These are phyloP conservation scores for Nicotiana obtusifolia DNA, from an alignment of 257 asterid species.

Conservation along the genomic window DNA sequence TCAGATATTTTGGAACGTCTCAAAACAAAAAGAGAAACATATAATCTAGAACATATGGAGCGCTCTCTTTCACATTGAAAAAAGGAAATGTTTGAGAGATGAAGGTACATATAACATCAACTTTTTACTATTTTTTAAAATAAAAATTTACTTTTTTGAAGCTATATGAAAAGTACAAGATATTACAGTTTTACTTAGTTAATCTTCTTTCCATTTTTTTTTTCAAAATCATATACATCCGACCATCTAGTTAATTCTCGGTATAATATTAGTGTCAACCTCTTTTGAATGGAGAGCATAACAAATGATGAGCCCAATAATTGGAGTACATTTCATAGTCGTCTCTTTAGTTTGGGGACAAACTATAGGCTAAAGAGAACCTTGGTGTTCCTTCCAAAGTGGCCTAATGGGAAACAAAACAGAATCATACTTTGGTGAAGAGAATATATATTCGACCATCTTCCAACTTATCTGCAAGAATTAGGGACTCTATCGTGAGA, in stretches of 20 bases:
- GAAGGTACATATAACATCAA: background rate
- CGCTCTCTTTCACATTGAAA: background rate
- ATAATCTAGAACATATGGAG: background rate
- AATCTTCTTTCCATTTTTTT: too few relatives aligned
- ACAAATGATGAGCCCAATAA: background rate
- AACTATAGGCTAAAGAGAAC: background rate
- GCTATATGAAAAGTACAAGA: background rate
- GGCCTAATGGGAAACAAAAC: background rate
- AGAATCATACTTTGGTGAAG: background rate
- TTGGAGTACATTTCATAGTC: background rate
- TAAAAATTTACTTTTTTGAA: background rate
- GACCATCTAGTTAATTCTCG: background rate
- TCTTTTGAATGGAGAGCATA: background rate
- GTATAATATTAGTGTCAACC: background rate
- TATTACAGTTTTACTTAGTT: background rate
- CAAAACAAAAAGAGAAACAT: background rate
- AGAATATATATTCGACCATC: background rate
- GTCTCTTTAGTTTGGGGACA: background rate
- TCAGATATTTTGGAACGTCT: background rate
- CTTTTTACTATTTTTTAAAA: background rate
- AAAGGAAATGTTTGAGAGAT: background rate
- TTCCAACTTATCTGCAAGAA: background rate
- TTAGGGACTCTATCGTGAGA: background rate
- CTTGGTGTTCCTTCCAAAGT: background rate
- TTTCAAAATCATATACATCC: too few relatives aligned